phyloP scores from a whole-genome alignment of 2,329 filamentous ascomycete species.

The Alternaria metachromatica region DNA sequence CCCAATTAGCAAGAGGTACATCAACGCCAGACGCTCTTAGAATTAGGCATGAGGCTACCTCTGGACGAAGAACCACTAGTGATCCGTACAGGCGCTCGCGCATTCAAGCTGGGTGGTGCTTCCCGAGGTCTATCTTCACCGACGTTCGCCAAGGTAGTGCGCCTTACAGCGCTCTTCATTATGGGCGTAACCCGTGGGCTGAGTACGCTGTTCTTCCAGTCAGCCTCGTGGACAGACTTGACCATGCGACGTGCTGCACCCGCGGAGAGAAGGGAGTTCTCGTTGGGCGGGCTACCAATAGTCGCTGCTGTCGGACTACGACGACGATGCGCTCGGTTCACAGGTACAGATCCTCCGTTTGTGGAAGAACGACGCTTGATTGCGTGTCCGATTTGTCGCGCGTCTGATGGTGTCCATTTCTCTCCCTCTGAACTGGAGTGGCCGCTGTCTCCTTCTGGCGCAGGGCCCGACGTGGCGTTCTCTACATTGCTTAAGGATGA shows the following conservation, averaged over 20 bases:
- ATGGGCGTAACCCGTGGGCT: conserved; percentile 67
- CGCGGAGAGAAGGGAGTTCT: conserved; percentile 68
- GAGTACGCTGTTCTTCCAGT: conserved; percentile 63
- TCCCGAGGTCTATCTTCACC: conserved; percentile 42
- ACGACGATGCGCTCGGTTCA: conserved; percentile 56
- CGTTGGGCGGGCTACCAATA: conserved; percentile 60
- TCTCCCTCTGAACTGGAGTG: conserved; percentile 58
- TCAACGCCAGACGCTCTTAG: conserved; percentile 46
- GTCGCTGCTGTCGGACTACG: conserved; percentile 61
- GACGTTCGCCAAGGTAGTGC: conserved; percentile 45
- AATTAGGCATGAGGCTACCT: conserved; percentile 38
- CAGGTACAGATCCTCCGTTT: conserved; percentile 49
- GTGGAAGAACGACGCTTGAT: conserved; percentile 62
- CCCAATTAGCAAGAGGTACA: conserved; percentile 4
- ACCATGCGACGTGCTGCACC: conserved; percentile 72
- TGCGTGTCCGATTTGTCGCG: conserved; percentile 61
- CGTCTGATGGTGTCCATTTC: conserved; percentile 59
- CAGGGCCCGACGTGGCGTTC: conserved; percentile 31
- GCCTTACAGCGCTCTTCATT: conserved; percentile 57
- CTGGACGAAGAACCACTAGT: conserved; percentile 39
- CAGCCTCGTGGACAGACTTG: conserved; percentile 64
- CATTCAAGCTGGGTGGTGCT: conserved; percentile 26
- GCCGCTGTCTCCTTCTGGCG: conserved; percentile 39
- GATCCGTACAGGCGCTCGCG: conserved; percentile 41
- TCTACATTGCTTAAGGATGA: conserved; percentile 64